A percentile compares a stretch with the other conserved stretches of the same genome.
Conservation (phyloP, 1,284 basidiomycete genomes). For the Salmacisia buchloeana region DNA sequence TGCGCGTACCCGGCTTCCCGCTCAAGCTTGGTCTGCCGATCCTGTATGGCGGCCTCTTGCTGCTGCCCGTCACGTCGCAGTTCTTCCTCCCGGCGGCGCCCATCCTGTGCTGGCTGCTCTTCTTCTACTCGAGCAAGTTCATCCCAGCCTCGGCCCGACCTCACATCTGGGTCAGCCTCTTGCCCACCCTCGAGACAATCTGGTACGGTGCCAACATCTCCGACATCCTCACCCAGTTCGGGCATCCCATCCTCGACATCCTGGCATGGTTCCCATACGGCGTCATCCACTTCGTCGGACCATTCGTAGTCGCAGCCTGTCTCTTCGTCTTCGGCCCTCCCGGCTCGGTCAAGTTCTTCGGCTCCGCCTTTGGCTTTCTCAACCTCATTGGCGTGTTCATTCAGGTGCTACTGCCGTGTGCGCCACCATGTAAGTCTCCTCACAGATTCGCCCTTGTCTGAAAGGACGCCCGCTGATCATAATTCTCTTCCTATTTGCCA, state of each 20-base stretch:
- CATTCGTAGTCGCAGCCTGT: conserved; percentile 60
- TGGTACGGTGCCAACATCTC: conserved; percentile 95
- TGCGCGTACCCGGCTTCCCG: conserved; percentile 65
- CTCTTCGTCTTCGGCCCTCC: conserved; percentile 75
- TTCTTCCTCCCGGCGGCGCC: conserved; percentile 87
- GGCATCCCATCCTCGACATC: conserved; percentile 83
- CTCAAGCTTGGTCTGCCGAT: conserved; percentile 75
- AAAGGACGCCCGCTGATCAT: neutral
- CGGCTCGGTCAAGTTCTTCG: conserved; percentile 78
- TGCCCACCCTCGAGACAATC: conserved; percentile 88
- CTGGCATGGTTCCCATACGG: conserved; percentile 96
- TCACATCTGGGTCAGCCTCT: conserved; percentile 78
- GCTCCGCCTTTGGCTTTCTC: conserved; percentile 83
- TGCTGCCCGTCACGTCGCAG: conserved; percentile 82
- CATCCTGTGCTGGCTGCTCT: conserved; percentile 64
- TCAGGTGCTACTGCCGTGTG: conserved; percentile 85
- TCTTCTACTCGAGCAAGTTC: conserved; percentile 78
- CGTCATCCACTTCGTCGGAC: conserved; percentile 77
- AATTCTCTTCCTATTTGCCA: neutral
- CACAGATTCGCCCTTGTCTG: neutral
- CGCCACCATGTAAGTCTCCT: conserved; percentile 66
- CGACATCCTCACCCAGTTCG: conserved; percentile 88
- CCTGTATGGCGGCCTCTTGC: conserved; percentile 64
- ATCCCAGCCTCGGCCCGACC: conserved; percentile 72
- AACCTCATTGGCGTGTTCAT: conserved; percentile 82